Evolutionary conservation across 345 rosid genomes (phyloP), one percentile per base, ranked within the genome.

Genomic region (Aquilaria malaccensis): DNA sequence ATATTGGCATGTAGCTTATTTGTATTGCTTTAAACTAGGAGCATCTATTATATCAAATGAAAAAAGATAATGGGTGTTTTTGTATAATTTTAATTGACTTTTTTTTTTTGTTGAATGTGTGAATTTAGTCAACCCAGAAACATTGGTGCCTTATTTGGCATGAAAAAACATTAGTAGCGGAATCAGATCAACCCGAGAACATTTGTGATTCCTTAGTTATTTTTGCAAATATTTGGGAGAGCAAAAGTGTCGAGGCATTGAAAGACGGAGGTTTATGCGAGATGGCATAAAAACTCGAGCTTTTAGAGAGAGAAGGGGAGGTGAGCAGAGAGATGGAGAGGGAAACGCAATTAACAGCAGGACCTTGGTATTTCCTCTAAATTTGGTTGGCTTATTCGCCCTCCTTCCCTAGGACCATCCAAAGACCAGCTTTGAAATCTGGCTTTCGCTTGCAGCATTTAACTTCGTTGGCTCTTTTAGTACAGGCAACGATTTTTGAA

Each of bases 311-410:
- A 29, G 56, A 45, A 30, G 49, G 58, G 2, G 33, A 6, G 10
- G 30, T 5, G 43, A 62, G 11, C 37, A 22, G 50, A 49, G 43
- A 37, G 51, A 33, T 14, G 13, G 47, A 65, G 60, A 37, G 52
- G 50, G 49, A 43, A 60, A 15, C 9, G 52, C 51, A 30, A 59
- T 47, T 29, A 63, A 60, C 1, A 60, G 76, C 87, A 67, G 59
- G 2, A 64, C 86, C 57, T 76, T 63, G 90, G 80, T 58, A 59
- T 76, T 74, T 80, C 81, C 91, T 74, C 77, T 64, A 50, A 11
- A 55, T 37, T 62, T 71, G 55, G 49, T 63, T 81, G 85, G 56
- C 79, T 63, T 61, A 56, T 76, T 74, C 83, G 77, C 82, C 76
- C 65, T 14, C 15, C 51, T 50, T 63, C 52, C 33, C 71, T 72